phyloP scores from a whole-genome alignment of 2,329 filamentous ascomycete genomes.

The Xylariaceae sp. region DNA sequence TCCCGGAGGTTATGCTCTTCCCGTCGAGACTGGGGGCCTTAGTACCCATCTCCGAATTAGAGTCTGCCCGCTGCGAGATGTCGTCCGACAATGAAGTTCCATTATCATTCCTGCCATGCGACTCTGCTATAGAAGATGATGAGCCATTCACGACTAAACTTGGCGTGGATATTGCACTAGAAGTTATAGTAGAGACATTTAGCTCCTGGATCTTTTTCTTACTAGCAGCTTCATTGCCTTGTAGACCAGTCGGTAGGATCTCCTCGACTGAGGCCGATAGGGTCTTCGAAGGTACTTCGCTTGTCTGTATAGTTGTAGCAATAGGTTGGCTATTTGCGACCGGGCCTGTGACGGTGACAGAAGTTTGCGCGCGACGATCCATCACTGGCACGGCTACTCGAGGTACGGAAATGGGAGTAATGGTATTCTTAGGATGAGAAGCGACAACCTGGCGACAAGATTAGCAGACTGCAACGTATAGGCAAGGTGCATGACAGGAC shows the following conservation, averaged over 20 bases:
- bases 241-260: conserved; percentile 14
- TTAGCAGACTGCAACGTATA: conserved; percentile 14
- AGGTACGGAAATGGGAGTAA: conserved; percentile 31
- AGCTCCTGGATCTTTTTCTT: conserved; percentile 33
- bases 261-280: conserved; percentile 26
- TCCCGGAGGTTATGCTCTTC: conserved; percentile 92
- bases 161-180: conserved; percentile 39
- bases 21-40: conserved; percentile 91
- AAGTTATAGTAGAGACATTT: conserved; percentile 28
- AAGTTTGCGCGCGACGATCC: conserved; percentile 37
- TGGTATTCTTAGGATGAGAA: conserved; percentile 40
- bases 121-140: conserved; percentile 47
- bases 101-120: conserved; percentile 38
- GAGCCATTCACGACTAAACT: conserved; percentile 59
- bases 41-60: conserved; percentile 68
- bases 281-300: conserved; percentile 25
- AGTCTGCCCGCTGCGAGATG: conserved; percentile 63
- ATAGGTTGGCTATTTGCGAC: conserved; percentile 28
- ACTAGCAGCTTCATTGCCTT: conserved; percentile 21
- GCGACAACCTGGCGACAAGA: conserved; percentile 37
- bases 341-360: conserved; percentile 26
- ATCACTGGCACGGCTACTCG: conserved; percentile 42
- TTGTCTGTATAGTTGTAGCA: conserved; percentile 28
- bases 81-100: conserved; percentile 55
- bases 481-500: not conserved